Conservation (phyloP, 176 grass and related monocot genomes). For the Carex myosuroides region DNA sequence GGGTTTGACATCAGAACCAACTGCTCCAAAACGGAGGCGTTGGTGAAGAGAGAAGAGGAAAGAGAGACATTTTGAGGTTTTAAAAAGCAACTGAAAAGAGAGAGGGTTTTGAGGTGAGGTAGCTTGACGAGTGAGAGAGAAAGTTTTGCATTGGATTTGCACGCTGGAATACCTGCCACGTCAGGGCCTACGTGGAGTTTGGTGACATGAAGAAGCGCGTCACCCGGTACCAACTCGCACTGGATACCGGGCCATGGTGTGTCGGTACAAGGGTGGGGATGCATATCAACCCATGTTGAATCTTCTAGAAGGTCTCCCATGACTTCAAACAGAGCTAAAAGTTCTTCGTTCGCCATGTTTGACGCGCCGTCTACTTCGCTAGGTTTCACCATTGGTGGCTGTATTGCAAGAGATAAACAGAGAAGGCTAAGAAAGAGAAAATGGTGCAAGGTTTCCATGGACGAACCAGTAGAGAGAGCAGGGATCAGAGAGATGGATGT, state of each 20-base stretch:
- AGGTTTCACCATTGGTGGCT: neutral
- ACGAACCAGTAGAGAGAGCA: neutral
- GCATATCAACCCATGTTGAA: slow-evolving; percentile 47
- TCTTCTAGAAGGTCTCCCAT: slow-evolving; percentile 53
- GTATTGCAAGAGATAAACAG: slow-evolving; percentile 4
- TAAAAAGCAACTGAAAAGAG: slow-evolving; percentile 57
- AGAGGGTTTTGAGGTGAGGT: slow-evolving; percentile 63
- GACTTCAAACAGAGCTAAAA: slow-evolving; percentile 47
- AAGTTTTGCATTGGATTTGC: slow-evolving; percentile 41
- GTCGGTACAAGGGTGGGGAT: slow-evolving; percentile 73
- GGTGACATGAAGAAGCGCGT: slow-evolving; percentile 52
- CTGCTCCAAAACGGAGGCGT: slow-evolving; percentile 45
- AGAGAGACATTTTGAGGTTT: slow-evolving; percentile 10
- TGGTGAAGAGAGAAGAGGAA: slow-evolving; percentile 46
- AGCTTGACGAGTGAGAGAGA: slow-evolving; percentile 38
- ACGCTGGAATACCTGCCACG: slow-evolving; percentile 40
- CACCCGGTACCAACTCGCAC: slow-evolving; percentile 46
- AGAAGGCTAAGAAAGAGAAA: neutral
- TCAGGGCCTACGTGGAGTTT: slow-evolving; percentile 73
- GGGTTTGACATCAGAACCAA: slow-evolving; percentile 68
- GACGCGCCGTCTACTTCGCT: slow-evolving; percentile 16
- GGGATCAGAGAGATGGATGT: slow-evolving; percentile 1
- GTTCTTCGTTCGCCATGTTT: slow-evolving; percentile 45
- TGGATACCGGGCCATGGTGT: slow-evolving; percentile 73
- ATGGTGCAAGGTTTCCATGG: slow-evolving; percentile 6